Evolutionary conservation across 352 stramenopile species (phyloP), one percentile per base, ranked within the genome.

Genomic region (Phytophthora parvispora): DNA sequence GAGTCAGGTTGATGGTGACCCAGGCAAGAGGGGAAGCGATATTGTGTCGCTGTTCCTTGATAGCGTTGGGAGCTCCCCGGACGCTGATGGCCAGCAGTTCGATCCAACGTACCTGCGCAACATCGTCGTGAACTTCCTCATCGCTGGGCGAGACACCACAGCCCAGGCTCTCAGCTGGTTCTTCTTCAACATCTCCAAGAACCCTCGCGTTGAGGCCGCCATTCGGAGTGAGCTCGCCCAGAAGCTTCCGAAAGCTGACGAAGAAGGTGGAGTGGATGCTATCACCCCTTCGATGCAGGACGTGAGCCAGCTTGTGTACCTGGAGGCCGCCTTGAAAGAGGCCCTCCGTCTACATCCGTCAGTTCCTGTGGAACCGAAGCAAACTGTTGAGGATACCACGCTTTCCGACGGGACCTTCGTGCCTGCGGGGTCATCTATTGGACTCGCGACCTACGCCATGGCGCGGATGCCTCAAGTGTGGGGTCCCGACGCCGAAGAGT

Each of bases 71-170:
- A 48, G 40, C 40, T 48, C 34, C 34, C 34, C 15, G 2, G 34
- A 42, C 34, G 34, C 40, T 13, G 13, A 48, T 9, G n/a, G 12
- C 10, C 24, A 48, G 40, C 18, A 50, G 8, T 74, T 84, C 36
- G 68, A 82, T 29, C 60, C 72, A 18, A 48, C 13, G 40, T 48
- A 48, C 18, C 43, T 95, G 18, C 78, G 81, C n/a, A 81, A 94
- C 65, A 78, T 96, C 12, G 82, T 91, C 18, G 67, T 96, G 28
- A 93, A 81, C 63, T 90, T 96, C 64, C 58, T 96, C 31, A 74
- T 95, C 38, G 87, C 86, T 31, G 87, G 87, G 12, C 75, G 88
- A 6, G 89, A 96, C 67, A 90, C 89, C 2, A 93, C 86, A 2
- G 86, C 87, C 5, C 84, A 87, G 31, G 72, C 84, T 8, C 66